These are phyloP conservation scores for Thuidium tamariscinum DNA, from an alignment of 225 moss, liverwort and hornwort genomes.

Conservation along the genomic window DNA sequence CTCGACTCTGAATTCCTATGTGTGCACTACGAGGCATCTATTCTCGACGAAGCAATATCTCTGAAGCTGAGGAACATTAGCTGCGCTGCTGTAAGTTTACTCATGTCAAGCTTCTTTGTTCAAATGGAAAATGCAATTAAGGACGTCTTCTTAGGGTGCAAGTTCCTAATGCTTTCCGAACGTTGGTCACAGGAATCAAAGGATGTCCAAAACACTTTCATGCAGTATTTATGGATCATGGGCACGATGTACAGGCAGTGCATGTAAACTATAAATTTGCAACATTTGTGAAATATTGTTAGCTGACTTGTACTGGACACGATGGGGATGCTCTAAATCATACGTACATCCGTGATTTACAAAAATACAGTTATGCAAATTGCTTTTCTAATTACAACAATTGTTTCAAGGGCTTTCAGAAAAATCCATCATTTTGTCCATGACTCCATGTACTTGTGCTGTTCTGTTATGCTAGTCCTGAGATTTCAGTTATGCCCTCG, in stretches of 20 bases:
- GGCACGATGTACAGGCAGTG: neutral
- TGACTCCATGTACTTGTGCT: too few relatives aligned
- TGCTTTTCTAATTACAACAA: neutral
- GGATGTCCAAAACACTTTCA: neutral
- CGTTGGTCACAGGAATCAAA: neutral
- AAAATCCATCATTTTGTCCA: neutral
- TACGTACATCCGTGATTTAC: neutral
- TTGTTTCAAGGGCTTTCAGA: neutral
- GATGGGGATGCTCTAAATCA: neutral
- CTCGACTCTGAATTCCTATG: neutral
- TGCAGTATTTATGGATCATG: neutral
- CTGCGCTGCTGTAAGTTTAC: neutral
- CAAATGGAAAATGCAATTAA: neutral
- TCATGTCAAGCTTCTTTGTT: neutral
- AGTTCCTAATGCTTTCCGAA: neutral
- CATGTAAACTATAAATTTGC: neutral
- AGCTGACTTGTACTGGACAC: neutral
- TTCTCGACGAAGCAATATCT: neutral
- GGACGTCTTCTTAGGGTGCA: neutral
- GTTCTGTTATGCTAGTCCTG: neutral
- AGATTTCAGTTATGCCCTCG: neutral
- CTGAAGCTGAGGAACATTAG: neutral
- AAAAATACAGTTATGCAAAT: neutral
- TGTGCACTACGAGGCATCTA: neutral
- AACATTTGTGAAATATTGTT: neutral